Evolutionary conservation across 139 green algal species (phyloP), one percentile per base, ranked within the genome.

Genomic region (Nannochloris sp.): DNA sequence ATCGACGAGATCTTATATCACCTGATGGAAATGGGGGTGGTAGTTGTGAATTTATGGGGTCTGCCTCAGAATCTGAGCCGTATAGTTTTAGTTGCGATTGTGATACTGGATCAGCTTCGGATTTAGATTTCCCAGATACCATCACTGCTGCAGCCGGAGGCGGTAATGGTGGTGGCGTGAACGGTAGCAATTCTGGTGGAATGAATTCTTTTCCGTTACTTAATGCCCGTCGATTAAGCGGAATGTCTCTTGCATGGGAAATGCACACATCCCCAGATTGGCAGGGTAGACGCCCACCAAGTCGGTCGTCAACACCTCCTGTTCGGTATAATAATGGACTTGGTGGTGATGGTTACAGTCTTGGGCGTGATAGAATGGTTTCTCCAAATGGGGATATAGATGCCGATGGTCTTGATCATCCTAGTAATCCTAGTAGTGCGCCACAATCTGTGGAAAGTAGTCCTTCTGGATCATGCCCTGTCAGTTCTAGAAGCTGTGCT

Each of bases 91-190:
- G 62, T 65, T 72, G 62, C 51, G 64, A 37, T 25, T 63, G 54
- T 2, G 59, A 36, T 14, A n/a, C 25, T 44, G 27, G 58, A 14
- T 69, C 63, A 37, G 12, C 48, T 2, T 73, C 64, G 1, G 59
- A 69, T 35, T 53, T 78, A 64, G 71, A 78, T 32, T 78, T 73
- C 56, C 35, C 59, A 9, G 71, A 78, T 25, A 66, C 60, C 9
- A 46, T 45, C 19, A 54, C 36, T 4, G 42, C 6, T 4, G 38
- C 25, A 1, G 13, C n/a, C 4, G 3, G 13, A 31, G 27, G 38
- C 6, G 27, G 59, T 13, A 32, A 45, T 15, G 42, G 25, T 6
- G 4, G 23, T 45, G 14, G 24, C 4, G 59, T 0, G 15, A 15
- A 23, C 42, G 4, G 0, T 5, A 15, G 13, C 33, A 30, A 25